phyloP scores from a whole-genome alignment of 768 basidiomycete species.

The Suillus variegatus region DNA sequence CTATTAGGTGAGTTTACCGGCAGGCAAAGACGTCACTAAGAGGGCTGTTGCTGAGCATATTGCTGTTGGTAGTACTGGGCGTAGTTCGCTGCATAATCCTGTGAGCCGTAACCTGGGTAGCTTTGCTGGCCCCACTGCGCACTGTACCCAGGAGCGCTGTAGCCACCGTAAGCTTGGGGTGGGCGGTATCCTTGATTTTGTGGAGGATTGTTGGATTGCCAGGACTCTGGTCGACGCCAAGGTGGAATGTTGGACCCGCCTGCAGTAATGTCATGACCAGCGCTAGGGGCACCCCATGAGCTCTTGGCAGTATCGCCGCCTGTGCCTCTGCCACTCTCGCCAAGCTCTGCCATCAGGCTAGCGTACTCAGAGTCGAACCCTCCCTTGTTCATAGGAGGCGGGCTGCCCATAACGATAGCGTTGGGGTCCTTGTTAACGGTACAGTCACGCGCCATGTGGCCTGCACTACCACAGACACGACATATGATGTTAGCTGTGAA shows the following conservation, averaged over 20 bases:
- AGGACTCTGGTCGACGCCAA: slow-evolving; percentile 89
- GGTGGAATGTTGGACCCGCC: slow-evolving; percentile 82
- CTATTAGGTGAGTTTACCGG: slow-evolving; percentile 5
- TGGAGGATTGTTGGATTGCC: slow-evolving; percentile 59
- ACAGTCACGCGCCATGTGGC: slow-evolving; percentile 99
- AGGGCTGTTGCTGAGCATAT: slow-evolving; percentile 71
- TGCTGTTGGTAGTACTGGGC: slow-evolving; percentile 88
- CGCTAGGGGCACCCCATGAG: slow-evolving; percentile 67
- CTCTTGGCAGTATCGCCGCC: slow-evolving; percentile 55
- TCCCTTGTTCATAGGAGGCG: slow-evolving; percentile 59
- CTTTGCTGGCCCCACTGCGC: slow-evolving; percentile 41
- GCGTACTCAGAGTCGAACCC: slow-evolving; percentile 99
- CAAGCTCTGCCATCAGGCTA: slow-evolving; percentile 95
- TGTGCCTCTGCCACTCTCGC: slow-evolving; percentile 69
- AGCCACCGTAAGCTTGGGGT: slow-evolving; percentile 61
- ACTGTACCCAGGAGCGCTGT: slow-evolving; percentile 43
- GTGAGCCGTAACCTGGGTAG: slow-evolving; percentile 40
- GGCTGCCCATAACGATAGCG: slow-evolving; percentile 47
- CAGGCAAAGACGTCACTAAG: slow-evolving; percentile 3
- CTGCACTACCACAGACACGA: slow-evolving; percentile 96
- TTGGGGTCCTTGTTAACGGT: slow-evolving; percentile 91
- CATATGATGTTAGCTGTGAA: slow-evolving; percentile 99
- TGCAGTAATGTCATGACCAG: slow-evolving; percentile 53
- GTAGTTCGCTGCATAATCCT: slow-evolving; percentile 76
- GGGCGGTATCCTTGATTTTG: slow-evolving; percentile 66